phyloP scores from a whole-genome alignment of 306 rosid genomes.

The Cucurbita maxima region DNA sequence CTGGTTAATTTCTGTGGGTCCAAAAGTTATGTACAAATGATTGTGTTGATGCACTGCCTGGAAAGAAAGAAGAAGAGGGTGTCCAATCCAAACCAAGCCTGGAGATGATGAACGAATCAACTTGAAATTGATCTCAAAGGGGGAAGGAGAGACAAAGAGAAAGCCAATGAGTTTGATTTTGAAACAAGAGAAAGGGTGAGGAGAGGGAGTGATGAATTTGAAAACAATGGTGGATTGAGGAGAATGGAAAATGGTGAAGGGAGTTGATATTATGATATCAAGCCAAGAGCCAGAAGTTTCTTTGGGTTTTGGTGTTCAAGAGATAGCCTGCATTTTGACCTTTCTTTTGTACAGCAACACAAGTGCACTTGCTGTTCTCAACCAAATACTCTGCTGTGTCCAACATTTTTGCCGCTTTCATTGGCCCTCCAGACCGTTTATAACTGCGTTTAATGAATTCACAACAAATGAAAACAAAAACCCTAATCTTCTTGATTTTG shows the following conservation, averaged over 20 bases:
- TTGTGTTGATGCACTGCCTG: neutral
- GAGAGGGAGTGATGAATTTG: neutral
- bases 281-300: conserved; percentile 86
- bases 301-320: conserved; percentile 66
- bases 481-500: neutral
- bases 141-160: neutral
- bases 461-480: no score
- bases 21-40: neutral
- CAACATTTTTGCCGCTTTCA: conserved; percentile 28
- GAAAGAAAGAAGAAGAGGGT: neutral
- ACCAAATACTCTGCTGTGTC: conserved; percentile 80
- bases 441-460: conserved; percentile 21
- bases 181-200: neutral
- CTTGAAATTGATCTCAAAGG: neutral
- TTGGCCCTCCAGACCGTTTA: conserved; percentile 31
- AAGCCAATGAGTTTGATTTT: neutral
- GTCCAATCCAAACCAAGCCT: neutral
- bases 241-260: conserved; percentile 1
- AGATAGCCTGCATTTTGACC: conserved; percentile 73
- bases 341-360: conserved; percentile 70
- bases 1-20: neutral
- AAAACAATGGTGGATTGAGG: neutral
- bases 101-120: neutral
- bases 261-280: neutral
- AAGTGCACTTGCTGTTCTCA: conserved; percentile 60